Evolutionary conservation across 208 protist species (phyloP).

Genomic region (Acanthamoeba royreba): DNA sequence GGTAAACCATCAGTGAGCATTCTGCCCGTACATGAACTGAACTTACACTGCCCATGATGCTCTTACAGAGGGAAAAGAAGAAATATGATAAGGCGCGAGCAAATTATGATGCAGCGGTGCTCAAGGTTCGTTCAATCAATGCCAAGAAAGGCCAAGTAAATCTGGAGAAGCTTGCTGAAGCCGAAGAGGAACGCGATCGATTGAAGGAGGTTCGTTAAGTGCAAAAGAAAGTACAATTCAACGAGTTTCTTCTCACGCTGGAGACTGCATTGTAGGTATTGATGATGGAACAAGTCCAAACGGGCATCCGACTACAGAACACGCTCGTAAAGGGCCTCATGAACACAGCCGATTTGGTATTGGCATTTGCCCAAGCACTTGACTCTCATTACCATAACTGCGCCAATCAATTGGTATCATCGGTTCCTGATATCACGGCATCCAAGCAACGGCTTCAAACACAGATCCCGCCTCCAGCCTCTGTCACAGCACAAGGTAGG

Average conservation of each 20-base stretch:
- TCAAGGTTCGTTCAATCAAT: constrained; percentile 37
- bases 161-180: constrained; percentile 21
- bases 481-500: not conserved
- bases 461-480: not conserved
- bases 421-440: not conserved
- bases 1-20: not conserved
- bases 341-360: not conserved
- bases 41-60: not conserved
- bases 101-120: constrained; percentile 38
- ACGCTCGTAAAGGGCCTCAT: constrained; percentile 26
- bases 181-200: constrained; percentile 20
- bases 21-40: not conserved
- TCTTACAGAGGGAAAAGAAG: constrained; percentile 5
- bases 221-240: not conserved
- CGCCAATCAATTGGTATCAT: not conserved
- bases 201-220: not conserved
- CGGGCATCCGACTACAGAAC: constrained; percentile 21
- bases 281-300: constrained; percentile 37
- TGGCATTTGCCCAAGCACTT: not conserved
- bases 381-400: not conserved
- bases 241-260: not conserved
- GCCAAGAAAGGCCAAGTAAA: constrained; percentile 47
- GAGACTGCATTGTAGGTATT: constrained; percentile 3
- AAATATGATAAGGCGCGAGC: constrained; percentile 32
- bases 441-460: not conserved